Evolutionary conservation across 1,284 basidiomycete genomes (phyloP).

Genomic region (Cystobasidiaceae sp.): DNA sequence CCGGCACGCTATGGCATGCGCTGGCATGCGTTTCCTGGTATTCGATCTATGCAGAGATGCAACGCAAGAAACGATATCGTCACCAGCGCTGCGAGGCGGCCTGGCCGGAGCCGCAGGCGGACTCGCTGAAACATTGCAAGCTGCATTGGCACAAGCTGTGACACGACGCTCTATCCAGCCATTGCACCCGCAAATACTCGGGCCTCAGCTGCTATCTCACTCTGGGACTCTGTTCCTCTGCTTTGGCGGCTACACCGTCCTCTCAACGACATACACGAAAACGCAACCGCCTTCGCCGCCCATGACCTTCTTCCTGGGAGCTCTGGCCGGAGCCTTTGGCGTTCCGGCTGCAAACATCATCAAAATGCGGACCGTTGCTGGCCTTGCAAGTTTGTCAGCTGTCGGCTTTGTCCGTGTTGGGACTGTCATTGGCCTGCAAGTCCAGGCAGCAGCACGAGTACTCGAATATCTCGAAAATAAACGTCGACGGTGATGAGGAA

Average conservation of each 20-base stretch:
- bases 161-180: background rate
- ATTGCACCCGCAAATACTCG: background rate
- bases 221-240: slow-evolving; percentile 22
- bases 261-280: slow-evolving; percentile 1
- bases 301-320: slow-evolving; percentile 11
- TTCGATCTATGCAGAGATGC: slow-evolving; percentile 20
- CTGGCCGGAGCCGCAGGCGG: slow-evolving; percentile 12
- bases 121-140: slow-evolving; percentile 15
- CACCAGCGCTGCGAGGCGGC: background rate
- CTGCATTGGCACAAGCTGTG: background rate
- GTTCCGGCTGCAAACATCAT: slow-evolving; percentile 4
- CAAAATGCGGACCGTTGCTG: background rate
- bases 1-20: background rate
- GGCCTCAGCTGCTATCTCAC: background rate
- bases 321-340: slow-evolving; percentile 12
- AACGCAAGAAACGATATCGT: background rate
- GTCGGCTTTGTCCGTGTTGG: slow-evolving; percentile 20
- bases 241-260: slow-evolving; percentile 16
- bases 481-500: background rate
- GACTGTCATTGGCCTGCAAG: slow-evolving; percentile 20
- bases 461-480: slow-evolving; percentile 8
- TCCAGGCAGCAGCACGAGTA: slow-evolving; percentile 5
- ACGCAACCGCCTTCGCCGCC: slow-evolving; percentile 5
- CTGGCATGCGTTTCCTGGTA: slow-evolving; percentile 12
- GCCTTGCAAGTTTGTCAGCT: background rate